These are phyloP conservation scores for Ajuga reptans DNA, from an alignment of 305 asterid genomes.

Conservation along the genomic window DNA sequence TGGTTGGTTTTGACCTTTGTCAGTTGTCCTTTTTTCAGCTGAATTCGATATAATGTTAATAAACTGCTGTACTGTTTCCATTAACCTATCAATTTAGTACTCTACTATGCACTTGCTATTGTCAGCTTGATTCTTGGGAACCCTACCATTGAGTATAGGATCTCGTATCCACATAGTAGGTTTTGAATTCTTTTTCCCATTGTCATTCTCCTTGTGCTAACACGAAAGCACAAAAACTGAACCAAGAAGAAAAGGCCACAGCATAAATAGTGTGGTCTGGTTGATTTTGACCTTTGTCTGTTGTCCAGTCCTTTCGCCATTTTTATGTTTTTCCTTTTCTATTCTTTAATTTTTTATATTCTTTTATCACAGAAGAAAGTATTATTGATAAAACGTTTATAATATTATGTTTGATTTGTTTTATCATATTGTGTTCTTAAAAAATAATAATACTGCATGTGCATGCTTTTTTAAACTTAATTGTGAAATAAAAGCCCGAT, in stretches of 20 bases:
- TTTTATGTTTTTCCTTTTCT: too few species aligned
- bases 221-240: neutral
- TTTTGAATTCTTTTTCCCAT: neutral
- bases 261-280: neutral
- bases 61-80: too few species aligned
- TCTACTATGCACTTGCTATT: too few species aligned
- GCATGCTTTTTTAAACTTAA: neutral
- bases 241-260: neutral
- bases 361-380: too few species aligned
- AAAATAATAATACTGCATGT: neutral
- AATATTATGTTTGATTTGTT: neutral
- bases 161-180: neutral
- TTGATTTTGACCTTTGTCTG: neutral
- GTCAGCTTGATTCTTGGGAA: constrained; percentile 2
- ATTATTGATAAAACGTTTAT: too few species aligned
- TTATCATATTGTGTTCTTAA: neutral
- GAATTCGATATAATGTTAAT: too few species aligned
- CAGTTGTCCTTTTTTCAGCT: too few species aligned
- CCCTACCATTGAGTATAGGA: neutral
- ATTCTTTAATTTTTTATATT: too few species aligned
- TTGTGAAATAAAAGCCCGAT: neutral
- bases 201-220: neutral
- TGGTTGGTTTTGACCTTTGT: too few species aligned
- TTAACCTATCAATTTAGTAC: too few species aligned
- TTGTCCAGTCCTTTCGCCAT: neutral